Conservation (phyloP, 345 rosid genomes). For the Xanthoceras sorbifolium region DNA sequence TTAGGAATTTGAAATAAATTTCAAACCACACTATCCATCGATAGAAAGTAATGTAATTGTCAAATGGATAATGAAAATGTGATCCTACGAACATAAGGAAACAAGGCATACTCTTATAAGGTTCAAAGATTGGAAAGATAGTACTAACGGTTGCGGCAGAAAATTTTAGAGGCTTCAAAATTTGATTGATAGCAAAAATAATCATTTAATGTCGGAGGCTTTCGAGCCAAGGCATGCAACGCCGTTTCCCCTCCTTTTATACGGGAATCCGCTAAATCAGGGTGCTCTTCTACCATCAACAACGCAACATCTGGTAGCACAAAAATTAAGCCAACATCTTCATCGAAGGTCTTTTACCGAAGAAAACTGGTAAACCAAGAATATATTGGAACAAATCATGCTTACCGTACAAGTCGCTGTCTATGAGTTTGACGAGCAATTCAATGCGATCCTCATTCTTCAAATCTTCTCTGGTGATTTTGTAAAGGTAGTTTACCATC, state of each 20-base stretch:
- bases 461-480: not conserved
- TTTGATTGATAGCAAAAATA: not conserved
- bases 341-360: too few species aligned
- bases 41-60: too few species aligned
- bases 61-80: too few species aligned
- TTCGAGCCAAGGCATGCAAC: conserved; percentile 19
- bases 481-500: not conserved
- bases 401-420: conserved; percentile 11
- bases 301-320: conserved; percentile 10
- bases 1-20: not conserved
- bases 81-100: too few species aligned
- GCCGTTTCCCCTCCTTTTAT: not conserved
- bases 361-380: too few species aligned
- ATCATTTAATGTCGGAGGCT: not conserved
- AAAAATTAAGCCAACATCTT: too few species aligned
- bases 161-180: too few species aligned
- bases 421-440: not conserved
- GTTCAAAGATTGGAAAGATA: not conserved
- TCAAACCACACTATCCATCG: too few species aligned
- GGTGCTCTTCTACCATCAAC: not conserved
- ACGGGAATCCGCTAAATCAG: not conserved
- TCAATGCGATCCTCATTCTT: not conserved
- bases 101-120: too few species aligned
- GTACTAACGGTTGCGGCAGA: too few species aligned
- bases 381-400: too few species aligned